Evolutionary conservation across 495 filamentous ascomycete species (phyloP).

Genomic region (Ramalina intermedia): DNA sequence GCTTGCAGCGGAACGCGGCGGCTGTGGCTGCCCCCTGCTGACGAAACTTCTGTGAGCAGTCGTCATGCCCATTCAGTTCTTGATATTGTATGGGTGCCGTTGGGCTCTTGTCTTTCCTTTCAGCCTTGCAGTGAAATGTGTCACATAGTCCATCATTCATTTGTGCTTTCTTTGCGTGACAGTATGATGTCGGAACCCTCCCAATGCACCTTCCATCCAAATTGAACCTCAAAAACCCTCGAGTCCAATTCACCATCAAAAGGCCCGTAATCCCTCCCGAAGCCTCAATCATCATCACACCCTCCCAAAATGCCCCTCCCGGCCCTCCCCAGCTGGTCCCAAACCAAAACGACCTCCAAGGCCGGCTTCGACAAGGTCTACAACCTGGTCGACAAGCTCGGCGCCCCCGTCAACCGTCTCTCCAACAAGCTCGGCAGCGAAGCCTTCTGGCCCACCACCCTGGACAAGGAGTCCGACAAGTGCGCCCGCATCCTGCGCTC

Average conservation of each 20-base stretch:
- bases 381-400: conserved; percentile 36
- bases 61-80: background rate
- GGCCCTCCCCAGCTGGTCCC: conserved; percentile 13
- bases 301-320: conserved; percentile 5
- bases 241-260: too few species aligned
- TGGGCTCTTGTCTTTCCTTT: too few species aligned
- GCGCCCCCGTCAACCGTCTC: conserved; percentile 58
- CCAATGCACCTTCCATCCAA: background rate
- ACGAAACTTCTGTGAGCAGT: background rate
- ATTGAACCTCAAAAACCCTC: background rate
- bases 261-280: too few species aligned
- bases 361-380: conserved; percentile 43
- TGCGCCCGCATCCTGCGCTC: conserved; percentile 64
- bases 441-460: conserved; percentile 66
- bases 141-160: too few species aligned
- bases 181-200: background rate
- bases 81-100: too few species aligned
- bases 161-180: background rate
- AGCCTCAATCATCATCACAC: background rate
- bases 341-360: conserved; percentile 24
- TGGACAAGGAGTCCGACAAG: conserved; percentile 74
- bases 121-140: too few species aligned
- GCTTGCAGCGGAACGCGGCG: background rate
- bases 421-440: conserved; percentile 62
- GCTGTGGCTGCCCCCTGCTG: background rate